Percentiles rank a stretch among this genome's conserved stretches.
phyloP scores from a whole-genome alignment of 192 early-diverging fungal species.

The Coemansia sp. region DNA sequence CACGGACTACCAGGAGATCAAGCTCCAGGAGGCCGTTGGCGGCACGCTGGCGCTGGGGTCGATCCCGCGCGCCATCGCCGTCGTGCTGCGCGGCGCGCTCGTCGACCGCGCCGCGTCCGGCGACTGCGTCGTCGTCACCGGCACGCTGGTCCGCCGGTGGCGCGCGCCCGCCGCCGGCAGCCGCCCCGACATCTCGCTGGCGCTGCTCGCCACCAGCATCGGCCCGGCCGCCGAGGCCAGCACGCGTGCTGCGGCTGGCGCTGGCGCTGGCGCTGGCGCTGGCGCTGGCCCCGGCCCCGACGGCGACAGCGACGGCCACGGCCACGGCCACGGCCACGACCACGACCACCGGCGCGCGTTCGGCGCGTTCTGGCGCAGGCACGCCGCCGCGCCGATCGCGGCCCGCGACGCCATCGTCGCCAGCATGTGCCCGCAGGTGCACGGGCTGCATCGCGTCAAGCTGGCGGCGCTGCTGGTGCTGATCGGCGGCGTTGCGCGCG shows the following conservation, averaged over 20 bases:
- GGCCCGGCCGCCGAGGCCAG: slow-evolving; percentile 54
- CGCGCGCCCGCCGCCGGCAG: slow-evolving; percentile 48
- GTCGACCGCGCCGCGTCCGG: slow-evolving; percentile 64
- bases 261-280: no score
- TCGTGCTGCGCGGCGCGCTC: slow-evolving; percentile 60
- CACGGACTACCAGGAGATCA: slow-evolving; percentile 77
- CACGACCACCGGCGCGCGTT: slow-evolving; percentile 61
- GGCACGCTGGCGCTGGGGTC: slow-evolving; percentile 61
- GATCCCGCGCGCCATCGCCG: slow-evolving; percentile 58
- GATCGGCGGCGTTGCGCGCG: slow-evolving; percentile 64
- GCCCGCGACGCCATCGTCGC: slow-evolving; percentile 59
- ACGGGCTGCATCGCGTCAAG: slow-evolving; percentile 68
- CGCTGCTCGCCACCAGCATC: slow-evolving; percentile 63
- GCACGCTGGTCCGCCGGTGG: slow-evolving; percentile 63
- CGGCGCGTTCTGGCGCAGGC: slow-evolving; percentile 57
- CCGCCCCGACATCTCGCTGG: slow-evolving; percentile 63
- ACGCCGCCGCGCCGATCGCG: slow-evolving; percentile 18
- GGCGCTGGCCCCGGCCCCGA: no score
- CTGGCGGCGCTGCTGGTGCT: slow-evolving; percentile 69
- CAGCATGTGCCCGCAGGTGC: slow-evolving; percentile 69
- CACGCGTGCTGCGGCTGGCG: no score
- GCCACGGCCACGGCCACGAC: no score
- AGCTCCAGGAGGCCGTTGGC: slow-evolving; percentile 70
- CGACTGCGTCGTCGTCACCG: slow-evolving; percentile 61
- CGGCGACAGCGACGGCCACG: no score